phyloP scores from a whole-genome alignment of 2,329 filamentous ascomycete genomes.

The Hypoxylon sp. region DNA sequence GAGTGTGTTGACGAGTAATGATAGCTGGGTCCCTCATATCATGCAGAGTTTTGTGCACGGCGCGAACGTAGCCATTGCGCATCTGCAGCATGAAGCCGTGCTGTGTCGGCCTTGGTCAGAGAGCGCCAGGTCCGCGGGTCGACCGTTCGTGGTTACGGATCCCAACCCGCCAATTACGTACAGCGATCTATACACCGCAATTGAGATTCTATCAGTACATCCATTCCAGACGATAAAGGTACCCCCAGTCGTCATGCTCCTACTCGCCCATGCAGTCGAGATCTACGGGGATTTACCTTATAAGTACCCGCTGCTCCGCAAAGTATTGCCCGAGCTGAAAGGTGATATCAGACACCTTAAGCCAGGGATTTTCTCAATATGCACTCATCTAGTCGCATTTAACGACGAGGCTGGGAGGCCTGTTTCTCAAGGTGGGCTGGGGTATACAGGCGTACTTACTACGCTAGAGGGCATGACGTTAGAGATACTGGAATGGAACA shows the following conservation, averaged over 20 bases:
- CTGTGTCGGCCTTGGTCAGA: constrained; percentile 51
- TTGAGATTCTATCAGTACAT: constrained; percentile 56
- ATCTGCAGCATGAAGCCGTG: constrained; percentile 60
- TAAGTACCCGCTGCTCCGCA: constrained; percentile 49
- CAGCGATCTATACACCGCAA: constrained; percentile 56
- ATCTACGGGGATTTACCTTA: constrained; percentile 55
- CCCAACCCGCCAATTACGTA: constrained; percentile 61
- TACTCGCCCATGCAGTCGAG: constrained; percentile 58
- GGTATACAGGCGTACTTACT: constrained; percentile 57
- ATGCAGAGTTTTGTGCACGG: constrained; percentile 61
- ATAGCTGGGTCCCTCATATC: constrained; percentile 58
- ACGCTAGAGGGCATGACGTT: constrained; percentile 60
- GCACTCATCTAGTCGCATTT: constrained; percentile 58
- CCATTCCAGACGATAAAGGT: constrained; percentile 55
- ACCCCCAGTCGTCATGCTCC: constrained; percentile 55
- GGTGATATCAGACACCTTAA: constrained; percentile 58
- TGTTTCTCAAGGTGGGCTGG: constrained; percentile 57
- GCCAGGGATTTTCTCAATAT: constrained; percentile 60
- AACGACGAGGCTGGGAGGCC: constrained; percentile 55
- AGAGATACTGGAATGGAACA: constrained; percentile 61
- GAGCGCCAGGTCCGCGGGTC: constrained; percentile 54
- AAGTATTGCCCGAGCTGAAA: constrained; percentile 53
- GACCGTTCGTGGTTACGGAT: constrained; percentile 61
- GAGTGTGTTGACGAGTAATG: constrained; percentile 4
- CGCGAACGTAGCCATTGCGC: constrained; percentile 60